phyloP scores from a whole-genome alignment of 805 yeast species.

The Isabelozyma rhagii region DNA sequence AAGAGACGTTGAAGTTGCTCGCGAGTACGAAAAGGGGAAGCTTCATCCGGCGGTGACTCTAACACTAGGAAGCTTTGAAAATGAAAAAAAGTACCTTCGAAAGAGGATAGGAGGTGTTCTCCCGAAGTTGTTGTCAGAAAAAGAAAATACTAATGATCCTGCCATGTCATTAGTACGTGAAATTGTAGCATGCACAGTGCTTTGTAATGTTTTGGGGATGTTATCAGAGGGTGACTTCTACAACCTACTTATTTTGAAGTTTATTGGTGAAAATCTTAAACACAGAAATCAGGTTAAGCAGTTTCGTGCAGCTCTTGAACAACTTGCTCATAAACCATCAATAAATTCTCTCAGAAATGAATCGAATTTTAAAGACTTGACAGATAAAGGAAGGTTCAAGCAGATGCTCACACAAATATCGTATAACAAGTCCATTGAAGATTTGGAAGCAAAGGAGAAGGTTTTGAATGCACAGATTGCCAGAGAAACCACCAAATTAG shows the following conservation, averaged over 20 bases:
- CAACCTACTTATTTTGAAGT: conserved; percentile 60
- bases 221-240: conserved; percentile 72
- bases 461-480: conserved; percentile 41
- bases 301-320: conserved; percentile 63
- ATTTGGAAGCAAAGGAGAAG: conserved; percentile 48
- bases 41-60: conserved; percentile 55
- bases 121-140: conserved; percentile 46
- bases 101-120: conserved; percentile 39
- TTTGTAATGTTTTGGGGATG: conserved; percentile 52
- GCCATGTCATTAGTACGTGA: conserved; percentile 57
- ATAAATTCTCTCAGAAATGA: not conserved
- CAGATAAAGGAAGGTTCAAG: conserved; percentile 7
- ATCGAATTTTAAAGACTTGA: conserved; percentile 8
- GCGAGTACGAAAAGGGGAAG: conserved; percentile 46
- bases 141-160: conserved; percentile 47
- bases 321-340: not conserved
- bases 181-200: conserved; percentile 48
- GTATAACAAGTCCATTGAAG: conserved; percentile 24
- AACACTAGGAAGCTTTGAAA: conserved; percentile 18
- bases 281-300: conserved; percentile 74
- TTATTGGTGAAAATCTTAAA: conserved; percentile 61
- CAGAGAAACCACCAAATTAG: conserved; percentile 13
- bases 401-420: conserved; percentile 9
- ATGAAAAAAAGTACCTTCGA: conserved; percentile 51
- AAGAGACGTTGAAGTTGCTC: conserved; percentile 38